Conservation (phyloP, 108 stramenopile species). For the Nitzschia palea region DNA sequence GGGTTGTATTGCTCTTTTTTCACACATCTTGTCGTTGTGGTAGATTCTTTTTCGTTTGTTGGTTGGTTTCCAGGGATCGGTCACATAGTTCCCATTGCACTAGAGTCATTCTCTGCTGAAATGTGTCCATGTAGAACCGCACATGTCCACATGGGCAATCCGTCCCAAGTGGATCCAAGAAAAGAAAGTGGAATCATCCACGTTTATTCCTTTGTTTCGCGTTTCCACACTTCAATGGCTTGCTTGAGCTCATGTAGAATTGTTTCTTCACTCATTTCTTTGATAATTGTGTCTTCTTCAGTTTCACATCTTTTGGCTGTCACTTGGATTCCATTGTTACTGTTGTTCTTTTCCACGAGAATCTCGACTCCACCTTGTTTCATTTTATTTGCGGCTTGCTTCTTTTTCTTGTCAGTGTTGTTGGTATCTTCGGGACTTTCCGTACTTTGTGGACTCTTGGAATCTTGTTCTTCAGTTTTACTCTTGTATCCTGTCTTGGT, state of each 20-base stretch:
- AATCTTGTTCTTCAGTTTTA: conserved; percentile 40
- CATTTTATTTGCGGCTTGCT: conserved; percentile 15
- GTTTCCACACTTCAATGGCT: conserved; percentile 39
- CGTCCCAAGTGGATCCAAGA: no score
- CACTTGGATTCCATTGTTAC: conserved; percentile 17
- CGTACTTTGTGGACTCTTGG: neutral
- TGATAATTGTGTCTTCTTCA: conserved; percentile 51
- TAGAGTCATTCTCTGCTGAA: no score
- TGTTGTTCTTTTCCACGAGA: conserved; percentile 11
- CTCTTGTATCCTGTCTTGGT: conserved; percentile 67
- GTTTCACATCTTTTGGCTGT: conserved; percentile 40
- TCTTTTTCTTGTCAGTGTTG: conserved; percentile 21
- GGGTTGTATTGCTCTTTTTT: no score
- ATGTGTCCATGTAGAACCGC: no score
- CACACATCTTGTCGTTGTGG: no score
- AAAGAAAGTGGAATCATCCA: no score
- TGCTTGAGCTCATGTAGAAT: conserved; percentile 39
- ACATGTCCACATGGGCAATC: no score
- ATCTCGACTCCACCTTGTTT: conserved; percentile 48
- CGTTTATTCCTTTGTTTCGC: neutral
- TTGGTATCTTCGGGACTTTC: neutral
- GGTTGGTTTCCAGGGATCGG: no score
- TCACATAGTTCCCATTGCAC: no score
- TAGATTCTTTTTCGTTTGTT: no score
- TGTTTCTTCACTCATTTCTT: conserved; percentile 54